A percentile compares a stretch with the other conserved stretches of the same genome.
Conservation (phyloP, 2,329 filamentous ascomycete species). For the Thelonectria discophora region DNA sequence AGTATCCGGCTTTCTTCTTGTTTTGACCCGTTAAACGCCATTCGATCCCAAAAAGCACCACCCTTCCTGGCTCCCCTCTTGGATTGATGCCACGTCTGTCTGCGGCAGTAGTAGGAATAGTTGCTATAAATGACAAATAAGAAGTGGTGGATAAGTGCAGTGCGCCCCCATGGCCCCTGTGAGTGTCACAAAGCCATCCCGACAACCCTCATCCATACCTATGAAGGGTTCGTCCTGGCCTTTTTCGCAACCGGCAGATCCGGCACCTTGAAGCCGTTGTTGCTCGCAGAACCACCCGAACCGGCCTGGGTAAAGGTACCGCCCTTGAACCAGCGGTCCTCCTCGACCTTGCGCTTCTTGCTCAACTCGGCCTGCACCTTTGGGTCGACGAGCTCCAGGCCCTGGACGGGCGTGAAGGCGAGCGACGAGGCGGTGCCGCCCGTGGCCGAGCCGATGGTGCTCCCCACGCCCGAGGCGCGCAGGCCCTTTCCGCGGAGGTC, state of each 20-base stretch:
- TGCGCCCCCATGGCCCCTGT: too few relatives aligned
- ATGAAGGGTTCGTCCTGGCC: constrained; percentile 53
- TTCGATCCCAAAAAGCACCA: not conserved
- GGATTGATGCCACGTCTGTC: not conserved
- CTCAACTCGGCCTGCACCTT: constrained; percentile 88
- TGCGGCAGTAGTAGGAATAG: not conserved
- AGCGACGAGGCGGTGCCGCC: constrained; percentile 89
- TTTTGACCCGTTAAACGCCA: not conserved
- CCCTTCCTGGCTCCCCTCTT: not conserved
- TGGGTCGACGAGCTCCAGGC: constrained; percentile 93
- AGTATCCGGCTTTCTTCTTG: not conserved
- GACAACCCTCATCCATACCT: too few relatives aligned
- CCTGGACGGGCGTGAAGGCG: constrained; percentile 93
- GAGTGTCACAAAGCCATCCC: not conserved
- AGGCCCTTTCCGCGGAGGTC: constrained; percentile 82
- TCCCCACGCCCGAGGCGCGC: constrained; percentile 82
- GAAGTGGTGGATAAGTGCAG: not conserved
- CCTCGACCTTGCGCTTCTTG: constrained; percentile 91
- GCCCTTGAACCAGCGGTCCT: constrained; percentile 95
- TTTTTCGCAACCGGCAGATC: constrained; percentile 78
- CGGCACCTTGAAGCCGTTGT: constrained; percentile 83
- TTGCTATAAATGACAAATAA: not conserved
- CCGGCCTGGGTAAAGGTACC: constrained; percentile 92
- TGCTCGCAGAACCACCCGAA: constrained; percentile 54
- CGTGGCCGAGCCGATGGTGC: constrained; percentile 64